phyloP scores from a whole-genome alignment of 306 rosid genomes.

The Glycyrrhiza uralensis region DNA sequence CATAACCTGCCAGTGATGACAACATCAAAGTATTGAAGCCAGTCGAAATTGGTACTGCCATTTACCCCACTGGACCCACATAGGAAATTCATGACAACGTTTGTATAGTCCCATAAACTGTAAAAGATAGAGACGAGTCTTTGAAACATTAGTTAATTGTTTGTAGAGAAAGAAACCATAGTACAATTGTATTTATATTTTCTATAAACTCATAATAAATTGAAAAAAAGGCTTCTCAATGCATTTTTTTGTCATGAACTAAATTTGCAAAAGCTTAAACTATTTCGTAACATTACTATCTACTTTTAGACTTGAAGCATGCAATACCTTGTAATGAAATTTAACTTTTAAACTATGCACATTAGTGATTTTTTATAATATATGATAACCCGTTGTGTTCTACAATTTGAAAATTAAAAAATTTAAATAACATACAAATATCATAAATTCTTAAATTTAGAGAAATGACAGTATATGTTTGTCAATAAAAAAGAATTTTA shows the following conservation, averaged over 20 bases:
- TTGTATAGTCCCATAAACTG: constrained; percentile 99
- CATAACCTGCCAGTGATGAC: constrained; percentile 92
- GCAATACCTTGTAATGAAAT: background rate
- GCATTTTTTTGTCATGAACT: background rate
- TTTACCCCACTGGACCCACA: constrained; percentile 48
- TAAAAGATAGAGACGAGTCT: constrained; percentile 19
- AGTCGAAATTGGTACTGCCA: constrained; percentile 53
- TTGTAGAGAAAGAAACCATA: background rate
- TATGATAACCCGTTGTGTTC: background rate
- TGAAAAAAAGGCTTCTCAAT: background rate
- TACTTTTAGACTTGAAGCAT: background rate
- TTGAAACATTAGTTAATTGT: background rate
- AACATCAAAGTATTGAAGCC: constrained; percentile 92
- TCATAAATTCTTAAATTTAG: background rate
- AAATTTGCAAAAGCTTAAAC: background rate
- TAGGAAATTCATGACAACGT: constrained; percentile 89
- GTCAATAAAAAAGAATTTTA: background rate
- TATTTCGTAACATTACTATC: background rate
- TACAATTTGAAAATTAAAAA: constrained; percentile 1
- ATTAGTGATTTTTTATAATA: background rate
- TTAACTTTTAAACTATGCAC: constrained; percentile 1
- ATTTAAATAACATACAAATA: background rate
- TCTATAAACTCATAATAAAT: background rate
- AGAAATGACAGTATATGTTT: background rate
- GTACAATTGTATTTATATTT: background rate